Base-by-base conservation (phyloP, 805 yeast species). In the Torulaspora microellipsoides region DNA sequence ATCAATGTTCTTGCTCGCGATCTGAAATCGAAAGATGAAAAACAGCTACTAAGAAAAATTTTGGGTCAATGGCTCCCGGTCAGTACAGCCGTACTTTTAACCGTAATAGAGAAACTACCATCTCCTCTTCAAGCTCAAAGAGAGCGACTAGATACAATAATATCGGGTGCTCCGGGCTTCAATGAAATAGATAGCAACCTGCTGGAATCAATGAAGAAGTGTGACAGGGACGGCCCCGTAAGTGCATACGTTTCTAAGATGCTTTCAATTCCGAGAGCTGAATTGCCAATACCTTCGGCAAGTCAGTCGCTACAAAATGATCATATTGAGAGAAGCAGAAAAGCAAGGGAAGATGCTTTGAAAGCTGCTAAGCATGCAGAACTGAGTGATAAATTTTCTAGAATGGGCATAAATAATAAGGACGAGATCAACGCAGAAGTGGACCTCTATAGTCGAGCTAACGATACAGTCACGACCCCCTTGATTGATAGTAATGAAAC, bases 1-100 rank as follows among this genome's bases (percentile, higher is more conserved):
- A 76, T 88, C 39, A 82, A 81, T 49, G 66, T 91, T 2, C 56
- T 73, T 2, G 86, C 93, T 5, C 71, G 95, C 47, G 96, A 90
- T 51, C 58, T 88, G 43, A 73, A 84, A 43, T 80, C 95, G 0
- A 87, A 83, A 55, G 97, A 91, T 58, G 71, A 80, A 36, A 81
- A 79, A 48, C 71, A 69, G 42, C 64, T 88, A 35, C 61, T 89
- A 14, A 75, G 73, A 43, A 70, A 79, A 7, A 76, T 93, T 3
- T 80, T 91, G 78, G 79, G 88, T 1, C 97, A 91, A 59, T 93
- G 99, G 97, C 69, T 93, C 15, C 98, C 99, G 0, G 78, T 93
- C 4, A 84, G 97, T 17, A 82, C 85, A 31, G 86, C 98, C 0
- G 76, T 91, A 8, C 67, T 93, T 25, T 73, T 93, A 8, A 80